Evolutionary conservation across 169 alveolate genomes (phyloP), one percentile per base, ranked within the genome.

Genomic region (Miamiensis avidus): DNA sequence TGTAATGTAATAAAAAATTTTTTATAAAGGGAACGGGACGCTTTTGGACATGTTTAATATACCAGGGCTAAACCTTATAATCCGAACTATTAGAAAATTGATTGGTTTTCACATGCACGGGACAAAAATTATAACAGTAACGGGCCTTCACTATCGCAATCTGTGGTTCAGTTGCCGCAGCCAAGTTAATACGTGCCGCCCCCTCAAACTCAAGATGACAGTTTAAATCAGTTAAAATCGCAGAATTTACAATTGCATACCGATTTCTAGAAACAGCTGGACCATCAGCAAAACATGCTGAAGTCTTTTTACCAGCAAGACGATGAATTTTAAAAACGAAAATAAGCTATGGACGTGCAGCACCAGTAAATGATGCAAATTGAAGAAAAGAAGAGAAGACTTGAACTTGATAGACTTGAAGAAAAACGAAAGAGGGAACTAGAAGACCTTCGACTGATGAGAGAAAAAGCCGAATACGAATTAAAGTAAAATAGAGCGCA

Each of bases 361-460:
- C n/a, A n/a, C n/a, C n/a, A n/a, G n/a, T n/a, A n/a, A n/a, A n/a
- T n/a, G n/a, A n/a, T 49, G 69, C 69, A 82, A 74, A 74, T 82
- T 81, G 75, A 73, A 34, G 72, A 29, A 0, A 34, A 75, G 29
- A 32, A 82, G 27, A 82, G 76, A 31, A 82, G 75, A n/a, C 72
- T 74, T 33, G 28, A 74, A 31, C 75, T 72, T 73, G 87, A 31
- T 20, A 82, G n/a, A n/a, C n/a, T n/a, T n/a, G 34, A 74, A 33
- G 65, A 29, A 15, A 82, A 73, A 82, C 29, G 87, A 34, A 79
- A 73, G 28, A 72, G 73, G 65, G 87, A 82, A 72, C 33, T 74
- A 34, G 87, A 82, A 31, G 87, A 82, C 33, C 73, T 74, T 20
- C 29, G 87, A 73, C 34, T 72, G 15, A 27, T 82, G 75, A 82